A percentile compares a stretch with the other conserved stretches of the same genome.
Evolutionary conservation across 176 grass and related monocot genomes (phyloP).

Genomic region (Eragrostis nindensis): DNA sequence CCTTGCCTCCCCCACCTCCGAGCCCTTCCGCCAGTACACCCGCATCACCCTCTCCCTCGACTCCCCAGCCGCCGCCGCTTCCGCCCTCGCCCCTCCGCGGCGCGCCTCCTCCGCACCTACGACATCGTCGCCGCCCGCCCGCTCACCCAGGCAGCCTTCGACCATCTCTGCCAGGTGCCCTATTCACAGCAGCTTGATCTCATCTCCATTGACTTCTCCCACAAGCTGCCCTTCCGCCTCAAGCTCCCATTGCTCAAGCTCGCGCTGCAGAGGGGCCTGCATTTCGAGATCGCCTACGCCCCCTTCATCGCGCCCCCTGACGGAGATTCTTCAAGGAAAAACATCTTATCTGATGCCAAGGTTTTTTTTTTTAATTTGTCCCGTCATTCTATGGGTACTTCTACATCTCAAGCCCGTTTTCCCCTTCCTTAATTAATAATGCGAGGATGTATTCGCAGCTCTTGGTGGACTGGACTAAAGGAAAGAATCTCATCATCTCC

Average conservation of each 20-base stretch:
- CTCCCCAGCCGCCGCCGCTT: constrained; percentile 39
- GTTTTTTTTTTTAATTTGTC: not conserved
- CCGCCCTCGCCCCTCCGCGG: constrained; percentile 46
- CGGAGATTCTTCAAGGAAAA: constrained; percentile 48
- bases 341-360: constrained; percentile 68
- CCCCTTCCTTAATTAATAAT: too few relatives aligned
- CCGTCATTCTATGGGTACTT: not conserved
- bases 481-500: constrained; percentile 87
- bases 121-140: constrained; percentile 70
- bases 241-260: constrained; percentile 68
- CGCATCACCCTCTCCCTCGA: constrained; percentile 70
- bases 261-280: constrained; percentile 74
- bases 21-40: constrained; percentile 73
- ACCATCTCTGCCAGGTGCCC: constrained; percentile 63
- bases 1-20: constrained; percentile 28
- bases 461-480: constrained; percentile 75
- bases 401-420: not conserved
- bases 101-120: constrained; percentile 61
- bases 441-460: constrained; percentile 34
- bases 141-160: constrained; percentile 63
- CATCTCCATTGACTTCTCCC: constrained; percentile 78
- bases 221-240: constrained; percentile 71
- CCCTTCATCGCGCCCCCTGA: constrained; percentile 49
- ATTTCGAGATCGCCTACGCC: constrained; percentile 82
- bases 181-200: constrained; percentile 55